These are phyloP conservation scores for Musa schizocarpa DNA, from an alignment of 176 grass and related monocot genomes.

Conservation along the genomic window DNA sequence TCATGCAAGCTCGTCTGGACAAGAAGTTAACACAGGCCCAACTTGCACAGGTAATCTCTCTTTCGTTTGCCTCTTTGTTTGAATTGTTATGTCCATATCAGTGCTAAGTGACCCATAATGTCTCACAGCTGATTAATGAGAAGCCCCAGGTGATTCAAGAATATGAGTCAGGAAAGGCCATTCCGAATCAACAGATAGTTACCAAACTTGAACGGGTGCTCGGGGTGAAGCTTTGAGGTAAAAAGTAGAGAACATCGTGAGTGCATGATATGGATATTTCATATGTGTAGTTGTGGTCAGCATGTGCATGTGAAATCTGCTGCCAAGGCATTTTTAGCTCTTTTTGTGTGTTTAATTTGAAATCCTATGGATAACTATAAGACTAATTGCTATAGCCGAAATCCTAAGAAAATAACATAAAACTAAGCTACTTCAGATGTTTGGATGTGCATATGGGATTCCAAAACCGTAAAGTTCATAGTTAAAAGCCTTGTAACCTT, in stretches of 20 bases:
- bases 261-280: background rate
- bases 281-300: background rate
- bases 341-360: background rate
- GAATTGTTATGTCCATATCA: background rate
- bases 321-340: background rate
- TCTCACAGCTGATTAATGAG: slow-evolving; percentile 77
- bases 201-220: slow-evolving; percentile 84
- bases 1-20: slow-evolving; percentile 94
- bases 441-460: too few species aligned
- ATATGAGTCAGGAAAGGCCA: slow-evolving; percentile 91
- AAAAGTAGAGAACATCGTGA: slow-evolving; percentile 39
- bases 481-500: too few species aligned
- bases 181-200: slow-evolving; percentile 95
- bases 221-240: slow-evolving; percentile 66
- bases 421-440: too few species aligned
- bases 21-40: slow-evolving; percentile 97
- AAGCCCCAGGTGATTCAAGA: slow-evolving; percentile 94
- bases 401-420: too few species aligned
- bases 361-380: too few species aligned
- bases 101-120: background rate
- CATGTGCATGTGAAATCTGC: background rate
- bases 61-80: background rate
- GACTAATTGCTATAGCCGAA: background rate
- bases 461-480: too few species aligned
- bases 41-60: slow-evolving; percentile 61